Evolutionary conservation across 495 filamentous ascomycete genomes (phyloP), one percentile per base, ranked within the genome.

Genomic region (Aspergillus homomorphus): DNA sequence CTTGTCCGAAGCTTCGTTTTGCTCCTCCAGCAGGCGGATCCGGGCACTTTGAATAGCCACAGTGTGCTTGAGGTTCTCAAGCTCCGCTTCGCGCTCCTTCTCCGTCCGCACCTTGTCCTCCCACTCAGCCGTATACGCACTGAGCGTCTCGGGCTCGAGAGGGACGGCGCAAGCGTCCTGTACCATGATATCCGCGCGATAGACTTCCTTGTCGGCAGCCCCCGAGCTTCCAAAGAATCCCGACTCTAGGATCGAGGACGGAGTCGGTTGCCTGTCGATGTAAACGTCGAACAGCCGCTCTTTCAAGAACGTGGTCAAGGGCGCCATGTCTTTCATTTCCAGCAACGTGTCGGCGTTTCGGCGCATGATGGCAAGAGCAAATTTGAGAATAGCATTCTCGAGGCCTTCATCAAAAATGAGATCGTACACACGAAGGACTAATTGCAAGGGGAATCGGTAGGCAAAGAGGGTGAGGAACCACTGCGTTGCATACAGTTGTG

Each of bases 391-490:
- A 0, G 88, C 86, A 38, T 86, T 89, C 57, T 93, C 92, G 16
- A 99, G 77, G 3, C 94, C 94, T 74, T 99, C 94, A 63, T 91
- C 93, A 33, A 99, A 83, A 45, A 99, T 92, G 30, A 99, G 80
- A 71, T 99, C 94, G 74, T 98, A 98, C 30, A 99, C 92, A 51
- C 94, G 89, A 52, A 99, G 83, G 20, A 98, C 94, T 2, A 99
- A 83, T 68, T 99, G 94, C 9, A 99, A 80, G 14, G 94, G 94
- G 72, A 99, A 99, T 48, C 96, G 88, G 72, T 99, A 98, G 16
- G 94, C 92, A 66, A 99, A 99, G n/a, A 99, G 82, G 6, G 94
- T 99, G 45, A 99, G 84, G 72, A 98, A 98, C 94, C 94, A 99
- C 70, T 98, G 94, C 0, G 94, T 98, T 45, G 94, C 94, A 68